Evolutionary conservation across 805 yeast species (phyloP).

Genomic region (Suhomyces canberraensis): DNA sequence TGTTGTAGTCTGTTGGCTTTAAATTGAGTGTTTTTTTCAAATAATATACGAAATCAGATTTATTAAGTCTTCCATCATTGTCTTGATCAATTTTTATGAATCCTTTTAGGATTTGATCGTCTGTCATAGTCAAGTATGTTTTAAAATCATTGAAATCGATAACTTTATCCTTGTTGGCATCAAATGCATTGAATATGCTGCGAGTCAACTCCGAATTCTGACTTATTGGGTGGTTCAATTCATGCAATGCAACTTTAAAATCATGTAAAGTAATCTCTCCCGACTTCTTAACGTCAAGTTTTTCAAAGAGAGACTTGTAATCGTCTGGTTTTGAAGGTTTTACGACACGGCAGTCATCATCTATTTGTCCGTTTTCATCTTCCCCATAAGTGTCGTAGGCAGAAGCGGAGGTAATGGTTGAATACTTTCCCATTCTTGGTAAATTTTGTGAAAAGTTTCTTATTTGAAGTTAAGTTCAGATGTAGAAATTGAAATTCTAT

Average conservation of each 20-base stretch:
- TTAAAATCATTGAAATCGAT: conserved; percentile 68
- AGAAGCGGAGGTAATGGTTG: conserved; percentile 1
- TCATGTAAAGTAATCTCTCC: conserved; percentile 51
- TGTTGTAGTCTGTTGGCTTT: conserved; percentile 48
- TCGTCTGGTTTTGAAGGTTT: conserved; percentile 20
- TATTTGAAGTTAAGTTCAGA: too few relatives aligned
- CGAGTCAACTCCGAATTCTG: conserved; percentile 57
- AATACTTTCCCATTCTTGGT: conserved; percentile 1
- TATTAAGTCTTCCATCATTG: conserved; percentile 66
- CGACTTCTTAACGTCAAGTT: conserved; percentile 35
- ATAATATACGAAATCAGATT: conserved; percentile 65
- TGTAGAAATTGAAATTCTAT: too few relatives aligned
- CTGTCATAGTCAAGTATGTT: conserved; percentile 62
- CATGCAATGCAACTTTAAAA: conserved; percentile 44
- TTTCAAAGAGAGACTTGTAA: conserved; percentile 31
- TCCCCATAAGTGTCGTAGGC: conserved; percentile 2
- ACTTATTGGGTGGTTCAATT: conserved; percentile 61
- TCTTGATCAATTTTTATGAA: conserved; percentile 67
- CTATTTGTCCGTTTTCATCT: not conserved
- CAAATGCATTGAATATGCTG: conserved; percentile 57
- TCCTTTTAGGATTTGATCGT: conserved; percentile 65
- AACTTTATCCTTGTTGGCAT: conserved; percentile 50
- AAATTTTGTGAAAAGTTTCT: not conserved
- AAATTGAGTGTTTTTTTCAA: conserved; percentile 52
- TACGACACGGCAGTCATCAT: conserved; percentile 1